A percentile compares a stretch with the other conserved stretches of the same genome.
Conservation (phyloP, 805 yeast genomes). For the Kregervanrija pseudodelftensis region DNA sequence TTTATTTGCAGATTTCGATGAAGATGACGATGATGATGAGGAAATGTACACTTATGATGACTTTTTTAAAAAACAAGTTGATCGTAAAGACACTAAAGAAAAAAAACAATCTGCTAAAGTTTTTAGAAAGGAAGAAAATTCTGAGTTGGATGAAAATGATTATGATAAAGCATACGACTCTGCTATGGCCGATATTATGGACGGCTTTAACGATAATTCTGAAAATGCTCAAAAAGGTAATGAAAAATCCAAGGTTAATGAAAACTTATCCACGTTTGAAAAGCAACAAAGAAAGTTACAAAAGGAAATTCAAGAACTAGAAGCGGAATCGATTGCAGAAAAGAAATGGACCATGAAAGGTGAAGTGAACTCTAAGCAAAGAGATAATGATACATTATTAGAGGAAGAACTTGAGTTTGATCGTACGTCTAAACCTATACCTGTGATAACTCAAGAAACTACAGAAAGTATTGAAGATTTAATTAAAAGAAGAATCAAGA, state of each 20-base stretch:
- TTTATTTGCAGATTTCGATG: slow-evolving; percentile 45
- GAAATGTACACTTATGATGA: slow-evolving; percentile 55
- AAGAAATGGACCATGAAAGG: slow-evolving; percentile 95
- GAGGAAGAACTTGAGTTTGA: slow-evolving; percentile 85
- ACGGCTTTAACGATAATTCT: slow-evolving; percentile 32
- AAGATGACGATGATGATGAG: slow-evolving; percentile 35
- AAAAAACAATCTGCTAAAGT: slow-evolving; percentile 5
- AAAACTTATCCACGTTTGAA: slow-evolving; percentile 66
- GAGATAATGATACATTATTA: slow-evolving; percentile 80
- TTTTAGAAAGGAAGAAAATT: slow-evolving; percentile 7
- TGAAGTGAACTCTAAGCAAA: slow-evolving; percentile 72
- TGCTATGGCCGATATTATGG: slow-evolving; percentile 59
- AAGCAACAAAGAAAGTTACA: slow-evolving; percentile 73
- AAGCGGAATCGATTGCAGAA: slow-evolving; percentile 81
- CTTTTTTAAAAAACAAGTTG: slow-evolving; percentile 42
- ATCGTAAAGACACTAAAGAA: slow-evolving; percentile 12
- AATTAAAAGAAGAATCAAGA: slow-evolving; percentile 74
- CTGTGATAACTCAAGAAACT: slow-evolving; percentile 83
- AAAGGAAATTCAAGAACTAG: slow-evolving; percentile 70
- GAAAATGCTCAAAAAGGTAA: slow-evolving; percentile 28
- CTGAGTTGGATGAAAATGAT: slow-evolving; percentile 51
- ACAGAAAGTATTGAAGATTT: slow-evolving; percentile 85
- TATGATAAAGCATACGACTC: slow-evolving; percentile 53
- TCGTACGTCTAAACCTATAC: slow-evolving; percentile 91
- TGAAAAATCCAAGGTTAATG: slow-evolving; percentile 22